Evolutionary conservation across 2,329 filamentous ascomycete species (phyloP).

Genomic region (Epichloe scottii): DNA sequence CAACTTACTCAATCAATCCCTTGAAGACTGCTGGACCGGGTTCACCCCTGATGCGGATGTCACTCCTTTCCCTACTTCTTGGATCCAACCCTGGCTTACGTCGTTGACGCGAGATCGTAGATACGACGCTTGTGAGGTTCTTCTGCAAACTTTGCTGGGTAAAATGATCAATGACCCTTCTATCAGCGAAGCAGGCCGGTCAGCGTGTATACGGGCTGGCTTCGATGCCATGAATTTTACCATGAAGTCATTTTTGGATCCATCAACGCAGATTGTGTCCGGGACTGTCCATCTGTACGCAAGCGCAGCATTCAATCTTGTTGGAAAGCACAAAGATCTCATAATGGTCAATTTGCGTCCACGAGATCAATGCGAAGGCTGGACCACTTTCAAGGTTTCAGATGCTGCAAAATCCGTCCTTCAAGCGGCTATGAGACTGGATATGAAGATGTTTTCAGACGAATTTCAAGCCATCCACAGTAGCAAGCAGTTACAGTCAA

Average conservation of each 20-base stretch:
- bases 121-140: slow-evolving; percentile 66
- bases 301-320: slow-evolving; percentile 52
- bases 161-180: slow-evolving; percentile 41
- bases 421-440: slow-evolving; percentile 41
- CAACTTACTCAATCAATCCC: slow-evolving; percentile 47
- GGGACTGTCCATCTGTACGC: slow-evolving; percentile 48
- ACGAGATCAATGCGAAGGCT: slow-evolving; percentile 18
- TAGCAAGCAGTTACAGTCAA: slow-evolving; percentile 49
- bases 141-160: slow-evolving; percentile 63
- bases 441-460: slow-evolving; percentile 29
- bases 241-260: slow-evolving; percentile 41
- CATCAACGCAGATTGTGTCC: slow-evolving; percentile 29
- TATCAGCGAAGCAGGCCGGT: slow-evolving; percentile 44
- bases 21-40: slow-evolving; percentile 30
- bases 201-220: slow-evolving; percentile 51
- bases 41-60: slow-evolving; percentile 32
- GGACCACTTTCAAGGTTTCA: slow-evolving; percentile 27
- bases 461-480: slow-evolving; percentile 46
- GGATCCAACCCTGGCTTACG: slow-evolving; percentile 65
- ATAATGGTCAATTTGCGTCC: slow-evolving; percentile 31
- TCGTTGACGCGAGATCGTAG: slow-evolving; percentile 67
- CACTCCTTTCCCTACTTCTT: slow-evolving; percentile 56
- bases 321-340: slow-evolving; percentile 48
- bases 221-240: slow-evolving; percentile 47
- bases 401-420: slow-evolving; percentile 33